Conservation (phyloP, 2,329 filamentous ascomycete species). For the Diaporthe vexans region DNA sequence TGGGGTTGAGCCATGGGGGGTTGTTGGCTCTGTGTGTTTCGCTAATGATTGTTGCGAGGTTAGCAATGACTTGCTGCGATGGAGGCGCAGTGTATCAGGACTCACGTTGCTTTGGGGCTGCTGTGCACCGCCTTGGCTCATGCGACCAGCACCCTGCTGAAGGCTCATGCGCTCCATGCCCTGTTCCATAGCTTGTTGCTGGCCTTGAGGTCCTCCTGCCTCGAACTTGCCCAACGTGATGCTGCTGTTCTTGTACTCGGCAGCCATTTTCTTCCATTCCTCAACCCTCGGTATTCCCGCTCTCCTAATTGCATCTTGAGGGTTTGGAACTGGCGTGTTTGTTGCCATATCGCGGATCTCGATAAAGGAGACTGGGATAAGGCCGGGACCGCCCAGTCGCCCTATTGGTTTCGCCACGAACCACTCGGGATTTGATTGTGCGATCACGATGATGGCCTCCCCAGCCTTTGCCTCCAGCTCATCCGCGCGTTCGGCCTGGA, state of each 20-base stretch:
- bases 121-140: constrained; percentile 61
- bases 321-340: constrained; percentile 84
- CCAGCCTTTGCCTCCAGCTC: constrained; percentile 95
- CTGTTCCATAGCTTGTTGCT: constrained; percentile 71
- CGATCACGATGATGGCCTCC: constrained; percentile 98
- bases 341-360: constrained; percentile 96
- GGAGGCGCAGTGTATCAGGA: constrained; percentile 37
- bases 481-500: constrained; percentile 93
- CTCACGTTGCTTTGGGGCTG: constrained; percentile 61
- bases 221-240: constrained; percentile 96
- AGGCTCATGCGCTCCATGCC: constrained; percentile 86
- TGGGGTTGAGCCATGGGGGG: constrained; percentile 52
- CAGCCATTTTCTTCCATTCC: constrained; percentile 99
- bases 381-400: constrained; percentile 90
- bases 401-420: constrained; percentile 99
- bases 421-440: constrained; percentile 98
- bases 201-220: constrained; percentile 58
- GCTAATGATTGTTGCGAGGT: constrained; percentile 49
- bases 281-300: constrained; percentile 96
- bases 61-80: constrained; percentile 38
- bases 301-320: constrained; percentile 85
- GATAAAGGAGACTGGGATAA: constrained; percentile 97
- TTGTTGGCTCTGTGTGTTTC: constrained; percentile 51
- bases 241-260: constrained; percentile 99
- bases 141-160: constrained; percentile 63